A percentile compares a stretch with the other conserved stretches of the same genome.
Conservation (phyloP, 805 yeast genomes). For the Phaffomyces antillensis region DNA sequence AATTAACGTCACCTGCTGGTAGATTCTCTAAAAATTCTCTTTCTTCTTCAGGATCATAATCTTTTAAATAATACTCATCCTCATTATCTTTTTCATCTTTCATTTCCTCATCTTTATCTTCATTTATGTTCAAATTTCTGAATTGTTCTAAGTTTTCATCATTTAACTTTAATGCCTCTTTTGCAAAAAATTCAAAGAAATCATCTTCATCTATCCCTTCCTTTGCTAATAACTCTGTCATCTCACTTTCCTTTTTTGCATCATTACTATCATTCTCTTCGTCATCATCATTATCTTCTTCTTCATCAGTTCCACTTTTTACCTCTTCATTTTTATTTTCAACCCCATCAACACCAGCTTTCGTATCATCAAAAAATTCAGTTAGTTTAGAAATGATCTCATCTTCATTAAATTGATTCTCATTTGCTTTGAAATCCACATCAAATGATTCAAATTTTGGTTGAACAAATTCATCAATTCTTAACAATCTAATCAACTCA, state of each 20-base stretch:
- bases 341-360: constrained; percentile 20
- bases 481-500: constrained; percentile 18
- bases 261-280: constrained; percentile 3
- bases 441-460: constrained; percentile 12
- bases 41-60: constrained; percentile 17
- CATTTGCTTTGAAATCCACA: constrained; percentile 6
- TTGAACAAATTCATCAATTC: constrained; percentile 16
- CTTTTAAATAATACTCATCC: constrained; percentile 7
- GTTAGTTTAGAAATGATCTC: constrained; percentile 22
- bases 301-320: not conserved
- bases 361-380: constrained; percentile 19
- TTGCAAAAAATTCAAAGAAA: constrained; percentile 56
- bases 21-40: constrained; percentile 10
- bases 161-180: constrained; percentile 43
- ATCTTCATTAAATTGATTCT: constrained; percentile 13
- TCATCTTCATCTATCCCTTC: constrained; percentile 58
- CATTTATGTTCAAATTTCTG: constrained; percentile 19
- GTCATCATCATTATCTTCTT: constrained; percentile 2
- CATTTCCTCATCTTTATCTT: constrained; percentile 13
- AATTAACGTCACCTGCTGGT: constrained; percentile 4
- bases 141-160: constrained; percentile 38
- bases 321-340: constrained; percentile 5
- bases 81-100: not conserved
- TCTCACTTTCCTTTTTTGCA: constrained; percentile 13
- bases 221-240: constrained; percentile 25